Conservation (phyloP, 2,329 filamentous ascomycete species). For the Penicillium hordei region DNA sequence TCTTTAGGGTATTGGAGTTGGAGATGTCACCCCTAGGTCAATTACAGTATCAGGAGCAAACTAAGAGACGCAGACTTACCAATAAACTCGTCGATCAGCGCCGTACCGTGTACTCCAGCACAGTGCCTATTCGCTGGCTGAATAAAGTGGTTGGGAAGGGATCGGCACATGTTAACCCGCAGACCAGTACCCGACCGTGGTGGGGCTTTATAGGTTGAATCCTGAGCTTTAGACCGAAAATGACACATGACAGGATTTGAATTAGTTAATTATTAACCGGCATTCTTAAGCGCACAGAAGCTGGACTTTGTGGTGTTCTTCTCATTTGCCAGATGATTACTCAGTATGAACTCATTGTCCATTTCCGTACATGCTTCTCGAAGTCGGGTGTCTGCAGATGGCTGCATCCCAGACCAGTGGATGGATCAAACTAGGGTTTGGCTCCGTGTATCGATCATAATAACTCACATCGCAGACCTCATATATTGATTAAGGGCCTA, state of each 20-base stretch:
- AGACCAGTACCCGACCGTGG: slow-evolving; percentile 13
- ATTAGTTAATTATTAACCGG: slow-evolving; percentile 16
- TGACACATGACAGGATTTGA: slow-evolving; percentile 16
- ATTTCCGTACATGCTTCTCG: slow-evolving; percentile 9
- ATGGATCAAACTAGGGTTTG: slow-evolving; percentile 12
- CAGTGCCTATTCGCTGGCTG: slow-evolving; percentile 16
- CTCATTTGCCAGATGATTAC: slow-evolving; percentile 19
- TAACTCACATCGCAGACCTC: slow-evolving; percentile 10
- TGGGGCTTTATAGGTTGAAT: slow-evolving; percentile 20
- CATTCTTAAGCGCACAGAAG: slow-evolving; percentile 1
- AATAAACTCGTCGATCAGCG: slow-evolving; percentile 14
- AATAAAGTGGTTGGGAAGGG: slow-evolving; percentile 22
- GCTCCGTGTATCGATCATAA: slow-evolving; percentile 4
- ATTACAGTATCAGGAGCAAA: slow-evolving; percentile 15
- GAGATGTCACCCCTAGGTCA: slow-evolving; percentile 15
- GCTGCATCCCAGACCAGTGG: slow-evolving; percentile 21
- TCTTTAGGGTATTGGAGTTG: neutral
- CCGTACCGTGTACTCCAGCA: slow-evolving; percentile 18
- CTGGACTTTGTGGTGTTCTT: neutral
- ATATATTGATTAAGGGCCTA: slow-evolving; percentile 9
- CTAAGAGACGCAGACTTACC: slow-evolving; percentile 16
- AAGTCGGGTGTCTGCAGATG: slow-evolving; percentile 9
- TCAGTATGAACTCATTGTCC: slow-evolving; percentile 3
- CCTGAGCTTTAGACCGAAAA: slow-evolving; percentile 20
- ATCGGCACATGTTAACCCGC: slow-evolving; percentile 21